Evolutionary conservation across 305 asterid species (phyloP).

Genomic region (Fraxinus ornus): DNA sequence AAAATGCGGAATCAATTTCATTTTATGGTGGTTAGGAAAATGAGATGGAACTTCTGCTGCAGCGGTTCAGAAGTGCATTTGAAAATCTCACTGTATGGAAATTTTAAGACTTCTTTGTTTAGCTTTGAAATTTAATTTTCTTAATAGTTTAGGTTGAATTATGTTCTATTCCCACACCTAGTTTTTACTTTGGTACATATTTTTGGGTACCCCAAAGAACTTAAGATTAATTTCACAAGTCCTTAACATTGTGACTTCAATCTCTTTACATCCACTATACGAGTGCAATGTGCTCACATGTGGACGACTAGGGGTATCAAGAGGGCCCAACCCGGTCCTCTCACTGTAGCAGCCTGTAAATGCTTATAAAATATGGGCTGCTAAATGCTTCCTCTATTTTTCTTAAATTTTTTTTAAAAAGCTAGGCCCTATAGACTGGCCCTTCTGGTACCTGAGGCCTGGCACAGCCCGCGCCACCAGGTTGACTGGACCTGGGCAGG

Average conservation of each 20-base stretch:
- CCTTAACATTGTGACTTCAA: not conserved
- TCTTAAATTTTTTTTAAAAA: not conserved
- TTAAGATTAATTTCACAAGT: not conserved
- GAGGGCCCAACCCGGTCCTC: not conserved
- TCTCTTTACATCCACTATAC: not conserved
- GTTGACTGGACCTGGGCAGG: not conserved
- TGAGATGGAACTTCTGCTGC: slow-evolving; percentile 71
- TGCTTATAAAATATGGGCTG: not conserved
- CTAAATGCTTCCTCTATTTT: not conserved
- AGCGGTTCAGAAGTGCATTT: slow-evolving; percentile 74
- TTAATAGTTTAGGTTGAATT: not conserved
- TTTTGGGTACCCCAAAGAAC: not conserved
- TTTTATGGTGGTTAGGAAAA: slow-evolving; percentile 88
- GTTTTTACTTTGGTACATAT: not conserved
- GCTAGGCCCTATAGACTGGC: not conserved
- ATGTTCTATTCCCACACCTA: not conserved
- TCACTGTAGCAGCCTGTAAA: not conserved
- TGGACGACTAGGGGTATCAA: not conserved
- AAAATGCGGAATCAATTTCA: slow-evolving; percentile 90
- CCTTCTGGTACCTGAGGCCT: not conserved
- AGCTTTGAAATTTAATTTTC: slow-evolving; percentile 6
- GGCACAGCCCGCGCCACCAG: not conserved
- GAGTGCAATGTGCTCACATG: not conserved
- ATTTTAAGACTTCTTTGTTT: slow-evolving; percentile 14
- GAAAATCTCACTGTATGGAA: slow-evolving; percentile 70